A percentile compares a stretch with the other conserved stretches of the same genome.
Evolutionary conservation across 2,329 filamentous ascomycete genomes (phyloP).

Genomic region (Cryphonectria parasitica): DNA sequence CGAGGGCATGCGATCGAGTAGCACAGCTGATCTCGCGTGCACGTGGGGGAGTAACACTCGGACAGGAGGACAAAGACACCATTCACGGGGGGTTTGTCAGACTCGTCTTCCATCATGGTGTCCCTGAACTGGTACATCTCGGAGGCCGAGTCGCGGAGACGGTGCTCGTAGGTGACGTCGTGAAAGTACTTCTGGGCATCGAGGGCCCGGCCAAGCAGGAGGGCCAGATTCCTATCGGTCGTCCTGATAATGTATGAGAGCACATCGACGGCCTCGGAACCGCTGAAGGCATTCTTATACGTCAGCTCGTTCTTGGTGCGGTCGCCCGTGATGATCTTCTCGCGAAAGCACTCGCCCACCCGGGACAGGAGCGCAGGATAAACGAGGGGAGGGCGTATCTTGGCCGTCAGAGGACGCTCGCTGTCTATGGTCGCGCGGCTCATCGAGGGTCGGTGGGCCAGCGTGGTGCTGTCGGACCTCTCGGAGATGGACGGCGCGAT

Average conservation of each 20-base stretch:
- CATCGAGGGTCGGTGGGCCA: conserved; percentile 60
- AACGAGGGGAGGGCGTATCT: conserved; percentile 78
- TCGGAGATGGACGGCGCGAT: conserved; percentile 66
- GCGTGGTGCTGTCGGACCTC: conserved; percentile 36
- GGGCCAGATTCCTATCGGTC: conserved; percentile 89
- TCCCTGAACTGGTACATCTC: conserved; percentile 98
- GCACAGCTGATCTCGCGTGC: conserved; percentile 91
- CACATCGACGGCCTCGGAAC: conserved; percentile 92
- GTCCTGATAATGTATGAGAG: conserved; percentile 97
- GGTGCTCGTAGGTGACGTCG: conserved; percentile 97
- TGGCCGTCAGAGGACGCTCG: conserved; percentile 62
- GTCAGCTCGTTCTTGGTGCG: conserved; percentile 95
- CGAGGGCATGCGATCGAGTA: conserved; percentile 98
- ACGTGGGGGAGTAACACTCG: conserved; percentile 97
- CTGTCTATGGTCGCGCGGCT: conserved; percentile 57
- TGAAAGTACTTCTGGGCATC: conserved; percentile 99
- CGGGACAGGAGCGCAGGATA: conserved; percentile 94
- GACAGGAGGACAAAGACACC: conserved; percentile 95
- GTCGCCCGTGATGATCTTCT: conserved; percentile 83
- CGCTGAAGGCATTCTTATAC: conserved; percentile 96
- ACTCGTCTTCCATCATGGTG: conserved; percentile 82
- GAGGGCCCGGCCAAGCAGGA: conserved; percentile 86
- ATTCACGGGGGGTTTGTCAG: conserved; percentile 76
- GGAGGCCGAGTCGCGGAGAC: conserved; percentile 87
- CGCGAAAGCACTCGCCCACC: conserved; percentile 89